Base-by-base conservation (phyloP, 2,329 filamentous ascomycete genomes). In the Penicillium expansum region DNA sequence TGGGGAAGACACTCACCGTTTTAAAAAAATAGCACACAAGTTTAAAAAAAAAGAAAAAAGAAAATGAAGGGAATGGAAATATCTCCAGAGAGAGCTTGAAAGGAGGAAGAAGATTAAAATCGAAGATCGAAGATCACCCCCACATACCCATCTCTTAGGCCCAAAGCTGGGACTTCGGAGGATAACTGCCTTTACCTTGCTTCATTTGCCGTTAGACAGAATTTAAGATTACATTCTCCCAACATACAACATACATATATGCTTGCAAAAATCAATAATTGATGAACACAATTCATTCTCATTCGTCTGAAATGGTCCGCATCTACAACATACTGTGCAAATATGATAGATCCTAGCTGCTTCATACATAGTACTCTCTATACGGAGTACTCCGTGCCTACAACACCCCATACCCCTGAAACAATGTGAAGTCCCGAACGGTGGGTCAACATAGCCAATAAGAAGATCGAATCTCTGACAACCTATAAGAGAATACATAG, bases 1-100 rank as follows among this genome's bases (percentile, higher is more conserved):
- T 68, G 67, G 69, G 67, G 65, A 66, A 69, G 48, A 47, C n/a
- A 61, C 61, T 66, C 54, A 66, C 65, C 37, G 51, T 59, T 43
- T 52, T 52, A 47, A 41, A 51, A 53, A 43, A 52, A 55, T 37
- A 14, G 3, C 29, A 45, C 29, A 33, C 43, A 47, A 24, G 9
- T n/a, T 2, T 1, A 14, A 42, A 52, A 48, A 39, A 41, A 43
- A 35, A 42, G 14, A 45, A 53, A 39, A 33, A 14, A 29, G 9
- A 45, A 51, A 50, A 35, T 14, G 20, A 24, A 42, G 22, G 20
- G 14, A 35, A 39, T 54, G 43, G 33, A 44, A 22, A 42, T 20
- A 45, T 14, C 10, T 9, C 14, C 6, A 41, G 27, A 37, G n/a
- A 32, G 35, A 53, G 24, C 38, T 47, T 33, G n/a, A 43, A 44